Conservation (phyloP, 129 eudicot genomes). For the Flaveria robusta region DNA sequence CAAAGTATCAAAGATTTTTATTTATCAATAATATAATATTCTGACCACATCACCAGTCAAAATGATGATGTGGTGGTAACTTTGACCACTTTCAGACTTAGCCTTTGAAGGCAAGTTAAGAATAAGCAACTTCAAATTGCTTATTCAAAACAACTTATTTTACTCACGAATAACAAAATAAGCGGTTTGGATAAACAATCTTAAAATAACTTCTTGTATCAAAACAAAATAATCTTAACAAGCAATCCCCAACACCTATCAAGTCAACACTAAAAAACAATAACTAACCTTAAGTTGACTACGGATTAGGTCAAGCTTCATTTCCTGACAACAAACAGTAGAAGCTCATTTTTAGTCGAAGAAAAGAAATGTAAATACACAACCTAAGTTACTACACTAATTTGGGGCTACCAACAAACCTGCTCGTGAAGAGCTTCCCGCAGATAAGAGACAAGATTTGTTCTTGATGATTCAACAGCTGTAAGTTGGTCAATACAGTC, state of each 20-base stretch:
- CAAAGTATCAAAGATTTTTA: not conserved
- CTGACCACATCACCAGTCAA: not conserved
- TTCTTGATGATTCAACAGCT: slow-evolving; percentile 68
- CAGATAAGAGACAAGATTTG: slow-evolving; percentile 66
- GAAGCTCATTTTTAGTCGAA: slow-evolving; percentile 7
- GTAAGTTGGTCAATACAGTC: slow-evolving; percentile 80
- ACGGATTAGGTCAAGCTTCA: slow-evolving; percentile 72
- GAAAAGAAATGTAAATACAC: not conserved
- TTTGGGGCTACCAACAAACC: slow-evolving; percentile 46
- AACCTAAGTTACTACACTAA: slow-evolving; percentile 7
- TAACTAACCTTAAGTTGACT: slow-evolving; percentile 70
- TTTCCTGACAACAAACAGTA: slow-evolving; percentile 55
- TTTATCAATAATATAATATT: not conserved
- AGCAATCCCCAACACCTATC: not conserved
- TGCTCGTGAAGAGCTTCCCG: slow-evolving; percentile 87
- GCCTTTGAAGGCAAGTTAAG: too few relatives aligned
- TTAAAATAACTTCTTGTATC: not conserved
- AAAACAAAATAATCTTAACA: not conserved
- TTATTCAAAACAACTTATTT: not conserved
- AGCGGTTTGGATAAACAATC: not conserved
- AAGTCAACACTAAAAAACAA: not conserved
- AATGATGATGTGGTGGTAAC: not conserved
- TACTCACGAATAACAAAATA: not conserved
- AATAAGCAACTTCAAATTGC: too few relatives aligned
- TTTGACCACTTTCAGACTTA: not conserved